These are phyloP conservation scores for Polyporus tsugae DNA, from an alignment of 1,284 basidiomycete genomes.

Conservation along the genomic window DNA sequence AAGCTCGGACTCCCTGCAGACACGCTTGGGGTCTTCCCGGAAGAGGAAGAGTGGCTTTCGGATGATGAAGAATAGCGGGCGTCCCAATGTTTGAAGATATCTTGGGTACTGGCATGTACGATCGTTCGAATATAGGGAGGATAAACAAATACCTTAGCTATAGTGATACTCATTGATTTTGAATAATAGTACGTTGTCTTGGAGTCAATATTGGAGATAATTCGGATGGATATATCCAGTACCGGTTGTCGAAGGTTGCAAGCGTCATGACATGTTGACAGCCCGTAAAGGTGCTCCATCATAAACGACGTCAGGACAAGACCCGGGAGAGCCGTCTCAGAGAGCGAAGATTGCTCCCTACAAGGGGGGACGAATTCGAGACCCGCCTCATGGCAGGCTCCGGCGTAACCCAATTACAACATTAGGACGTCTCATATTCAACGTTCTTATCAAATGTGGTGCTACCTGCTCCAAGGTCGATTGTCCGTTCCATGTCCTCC, in stretches of 20 bases:
- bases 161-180: background rate
- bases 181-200: background rate
- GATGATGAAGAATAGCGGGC: constrained; percentile 26
- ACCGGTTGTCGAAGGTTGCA: too few relatives aligned
- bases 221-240: too few relatives aligned
- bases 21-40: constrained; percentile 15
- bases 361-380: too few relatives aligned
- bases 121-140: background rate
- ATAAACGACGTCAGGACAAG: too few relatives aligned
- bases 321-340: too few relatives aligned
- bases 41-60: constrained; percentile 16
- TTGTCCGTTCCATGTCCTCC: constrained; percentile 40
- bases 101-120: constrained; percentile 3
- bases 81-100: background rate
- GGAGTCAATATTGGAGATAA: background rate
- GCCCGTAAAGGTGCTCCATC: too few relatives aligned
- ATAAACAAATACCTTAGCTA: background rate
- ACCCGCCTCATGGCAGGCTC: too few relatives aligned
- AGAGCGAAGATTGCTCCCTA: too few relatives aligned
- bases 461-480: background rate
- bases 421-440: too few relatives aligned
- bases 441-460: background rate
- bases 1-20: constrained; percentile 25
- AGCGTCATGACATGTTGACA: too few relatives aligned
- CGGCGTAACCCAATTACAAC: too few relatives aligned